phyloP scores from a whole-genome alignment of 129 eudicot species.

The Daucus carota region DNA sequence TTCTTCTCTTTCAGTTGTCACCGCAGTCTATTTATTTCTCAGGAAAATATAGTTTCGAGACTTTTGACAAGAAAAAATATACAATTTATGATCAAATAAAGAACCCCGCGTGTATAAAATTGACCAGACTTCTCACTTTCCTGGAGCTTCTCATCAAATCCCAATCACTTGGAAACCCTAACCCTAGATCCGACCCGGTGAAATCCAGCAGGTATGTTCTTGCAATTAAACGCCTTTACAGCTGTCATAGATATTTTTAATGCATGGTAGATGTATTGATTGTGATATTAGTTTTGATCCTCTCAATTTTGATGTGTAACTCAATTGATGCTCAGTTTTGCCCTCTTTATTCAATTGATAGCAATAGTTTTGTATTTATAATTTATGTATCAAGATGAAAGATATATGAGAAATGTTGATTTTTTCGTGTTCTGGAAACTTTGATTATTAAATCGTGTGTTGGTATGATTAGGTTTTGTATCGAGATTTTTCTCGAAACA shows the following conservation, averaged over 20 bases:
- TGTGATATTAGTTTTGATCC: not conserved
- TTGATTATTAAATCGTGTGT: not conserved
- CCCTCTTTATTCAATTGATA: too few relatives aligned
- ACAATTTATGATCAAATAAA: too few relatives aligned
- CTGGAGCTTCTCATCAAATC: not conserved
- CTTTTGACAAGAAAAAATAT: too few relatives aligned
- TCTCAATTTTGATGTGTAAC: not conserved
- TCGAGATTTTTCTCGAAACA: not conserved
- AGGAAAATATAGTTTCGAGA: too few relatives aligned
- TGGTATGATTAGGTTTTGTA: too few relatives aligned
- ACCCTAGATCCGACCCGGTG: constrained; percentile 2
- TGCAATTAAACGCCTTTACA: not conserved
- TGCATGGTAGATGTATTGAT: not conserved
- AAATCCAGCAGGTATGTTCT: not conserved
- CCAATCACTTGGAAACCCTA: not conserved
- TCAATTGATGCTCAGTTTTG: not conserved
- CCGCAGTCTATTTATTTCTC: too few relatives aligned
- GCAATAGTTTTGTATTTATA: not conserved
- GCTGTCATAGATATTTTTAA: not conserved
- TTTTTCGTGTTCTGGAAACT: too few relatives aligned
- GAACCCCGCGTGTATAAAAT: not conserved
- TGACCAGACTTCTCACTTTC: not conserved
- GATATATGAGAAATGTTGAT: too few relatives aligned
- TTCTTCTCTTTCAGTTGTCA: too few relatives aligned
- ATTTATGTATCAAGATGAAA: not conserved